phyloP scores from a whole-genome alignment of 2,329 filamentous ascomycete genomes.

The Huntiella abstrusa region DNA sequence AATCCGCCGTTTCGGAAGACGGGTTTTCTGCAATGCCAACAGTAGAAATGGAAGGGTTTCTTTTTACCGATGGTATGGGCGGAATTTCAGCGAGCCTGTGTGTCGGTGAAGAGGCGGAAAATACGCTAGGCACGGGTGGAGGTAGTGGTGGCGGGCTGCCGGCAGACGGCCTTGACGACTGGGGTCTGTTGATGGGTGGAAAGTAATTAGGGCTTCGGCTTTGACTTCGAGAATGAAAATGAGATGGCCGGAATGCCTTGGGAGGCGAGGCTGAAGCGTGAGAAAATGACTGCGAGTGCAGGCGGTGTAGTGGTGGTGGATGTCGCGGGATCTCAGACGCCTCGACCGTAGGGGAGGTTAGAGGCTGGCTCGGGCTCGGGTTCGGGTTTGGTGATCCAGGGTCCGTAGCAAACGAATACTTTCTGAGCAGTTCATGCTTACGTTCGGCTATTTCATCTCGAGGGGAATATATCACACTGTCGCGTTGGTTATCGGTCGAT shows the following conservation, averaged over 20 bases:
- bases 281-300: constrained; percentile 1
- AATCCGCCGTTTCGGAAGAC: too few species aligned
- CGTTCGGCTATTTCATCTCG: constrained; percentile 17
- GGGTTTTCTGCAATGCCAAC: too few species aligned
- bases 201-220: constrained; percentile 1
- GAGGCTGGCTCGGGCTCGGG: background rate
- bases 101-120: too few species aligned
- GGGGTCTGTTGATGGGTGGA: background rate
- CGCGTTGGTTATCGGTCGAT: too few species aligned
- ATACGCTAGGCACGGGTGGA: background rate
- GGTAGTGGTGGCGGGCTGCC: constrained; percentile 1
- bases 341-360: too few species aligned
- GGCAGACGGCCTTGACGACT: background rate
- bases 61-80: too few species aligned
- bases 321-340: background rate
- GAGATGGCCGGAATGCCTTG: background rate
- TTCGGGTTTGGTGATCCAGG: background rate
- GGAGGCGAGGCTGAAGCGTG: background rate
- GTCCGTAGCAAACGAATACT: constrained; percentile 6
- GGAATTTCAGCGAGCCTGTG: too few species aligned
- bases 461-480: too few species aligned
- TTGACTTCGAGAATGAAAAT: constrained; percentile 2
- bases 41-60: too few species aligned
- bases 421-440: constrained; percentile 32
- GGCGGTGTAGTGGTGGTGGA: background rate